phyloP scores from a whole-genome alignment of 2,329 filamentous ascomycete genomes.

The Berkeleyomyces basicola region DNA sequence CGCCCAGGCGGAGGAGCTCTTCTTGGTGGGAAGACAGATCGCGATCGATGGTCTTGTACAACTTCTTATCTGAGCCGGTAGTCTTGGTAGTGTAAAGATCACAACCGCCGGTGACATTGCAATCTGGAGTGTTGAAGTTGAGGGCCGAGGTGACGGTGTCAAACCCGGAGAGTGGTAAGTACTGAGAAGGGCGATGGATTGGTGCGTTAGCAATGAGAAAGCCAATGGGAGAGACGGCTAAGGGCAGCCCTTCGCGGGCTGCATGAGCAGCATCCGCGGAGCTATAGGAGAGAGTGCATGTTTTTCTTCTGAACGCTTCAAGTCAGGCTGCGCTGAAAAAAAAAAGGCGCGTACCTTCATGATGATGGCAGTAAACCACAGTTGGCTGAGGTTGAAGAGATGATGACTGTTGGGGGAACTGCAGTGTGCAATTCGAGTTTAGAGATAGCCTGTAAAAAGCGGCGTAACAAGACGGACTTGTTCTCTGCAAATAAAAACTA shows the following conservation, averaged over 20 bases:
- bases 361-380: constrained; percentile 14
- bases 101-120: constrained; percentile 81
- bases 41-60: constrained; percentile 89
- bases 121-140: constrained; percentile 89
- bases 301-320: constrained; percentile 14
- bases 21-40: constrained; percentile 85
- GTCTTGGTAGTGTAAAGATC: constrained; percentile 97
- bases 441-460: neutral
- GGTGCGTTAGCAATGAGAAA: constrained; percentile 6
- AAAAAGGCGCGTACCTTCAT: constrained; percentile 14
- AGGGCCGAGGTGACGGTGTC: constrained; percentile 82
- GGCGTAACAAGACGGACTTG: neutral
- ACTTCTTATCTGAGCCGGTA: constrained; percentile 85
- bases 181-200: constrained; percentile 36
- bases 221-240: neutral
- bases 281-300: neutral
- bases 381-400: constrained; percentile 14
- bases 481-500: neutral
- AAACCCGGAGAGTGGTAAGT: constrained; percentile 77
- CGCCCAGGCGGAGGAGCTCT: constrained; percentile 69
- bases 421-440: neutral
- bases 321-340: constrained; percentile 13
- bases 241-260: too few species aligned
- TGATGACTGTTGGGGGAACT: neutral
- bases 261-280: neutral